phyloP scores from a whole-genome alignment of 2,329 filamentous ascomycete genomes.

The Penicillium sp. region DNA sequence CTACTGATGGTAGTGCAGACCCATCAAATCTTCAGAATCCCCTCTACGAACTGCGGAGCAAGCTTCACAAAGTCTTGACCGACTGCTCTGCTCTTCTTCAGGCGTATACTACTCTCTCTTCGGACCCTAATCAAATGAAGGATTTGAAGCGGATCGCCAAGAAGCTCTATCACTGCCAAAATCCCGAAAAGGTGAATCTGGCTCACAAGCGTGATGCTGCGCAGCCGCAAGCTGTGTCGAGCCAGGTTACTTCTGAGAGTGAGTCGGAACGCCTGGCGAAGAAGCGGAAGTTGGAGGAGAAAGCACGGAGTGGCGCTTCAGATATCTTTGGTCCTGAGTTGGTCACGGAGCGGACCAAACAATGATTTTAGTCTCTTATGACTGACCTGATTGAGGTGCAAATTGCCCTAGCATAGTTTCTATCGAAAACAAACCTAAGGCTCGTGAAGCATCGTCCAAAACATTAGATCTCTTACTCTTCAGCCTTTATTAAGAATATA shows the following conservation, averaged over 20 bases:
- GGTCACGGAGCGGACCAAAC: slow-evolving; percentile 34
- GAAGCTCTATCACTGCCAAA: slow-evolving; percentile 51
- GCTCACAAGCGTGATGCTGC: slow-evolving; percentile 44
- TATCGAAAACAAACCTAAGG: slow-evolving; percentile 27
- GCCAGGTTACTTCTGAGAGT: slow-evolving; percentile 32
- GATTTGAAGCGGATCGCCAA: slow-evolving; percentile 48
- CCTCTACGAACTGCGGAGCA: slow-evolving; percentile 35
- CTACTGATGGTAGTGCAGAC: slow-evolving; percentile 6
- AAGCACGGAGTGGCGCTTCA: slow-evolving; percentile 18
- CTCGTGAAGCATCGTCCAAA: background rate
- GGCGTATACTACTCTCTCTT: slow-evolving; percentile 39
- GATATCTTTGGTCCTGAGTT: slow-evolving; percentile 41
- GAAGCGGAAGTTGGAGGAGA: slow-evolving; percentile 39
- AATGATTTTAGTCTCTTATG: background rate
- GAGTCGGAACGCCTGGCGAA: slow-evolving; percentile 41
- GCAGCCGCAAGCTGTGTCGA: slow-evolving; percentile 21
- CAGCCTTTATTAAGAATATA: background rate
- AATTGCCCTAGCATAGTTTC: no score
- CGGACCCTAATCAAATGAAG: slow-evolving; percentile 42
- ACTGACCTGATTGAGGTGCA: background rate
- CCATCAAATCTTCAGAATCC: slow-evolving; percentile 17
- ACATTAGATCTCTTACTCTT: background rate
- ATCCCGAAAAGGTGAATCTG: slow-evolving; percentile 48
- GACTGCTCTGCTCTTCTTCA: slow-evolving; percentile 42
- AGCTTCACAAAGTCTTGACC: slow-evolving; percentile 38